A percentile compares a stretch with the other conserved stretches of the same genome.
phyloP scores from a whole-genome alignment of 805 yeast genomes.

The Wickerhamiella dianesei region DNA sequence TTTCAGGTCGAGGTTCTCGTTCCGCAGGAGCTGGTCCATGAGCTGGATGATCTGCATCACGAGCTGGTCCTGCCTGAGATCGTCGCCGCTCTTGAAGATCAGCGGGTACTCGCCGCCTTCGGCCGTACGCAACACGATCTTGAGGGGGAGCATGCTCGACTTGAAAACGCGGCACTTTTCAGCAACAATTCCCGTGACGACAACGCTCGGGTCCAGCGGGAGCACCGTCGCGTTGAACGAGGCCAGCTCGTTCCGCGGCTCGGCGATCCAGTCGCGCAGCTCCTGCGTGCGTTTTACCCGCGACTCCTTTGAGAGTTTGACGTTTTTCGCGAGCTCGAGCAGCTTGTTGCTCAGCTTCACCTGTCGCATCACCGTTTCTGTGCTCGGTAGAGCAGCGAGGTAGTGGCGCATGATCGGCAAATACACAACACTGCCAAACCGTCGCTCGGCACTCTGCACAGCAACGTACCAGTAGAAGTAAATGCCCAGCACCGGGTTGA shows the following conservation, averaged over 20 bases:
- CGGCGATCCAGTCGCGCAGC: slow-evolving; percentile 43
- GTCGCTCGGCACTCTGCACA: slow-evolving; percentile 66
- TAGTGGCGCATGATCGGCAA: slow-evolving; percentile 37
- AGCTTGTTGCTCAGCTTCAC: slow-evolving; percentile 54
- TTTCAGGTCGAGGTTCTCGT: slow-evolving; percentile 79
- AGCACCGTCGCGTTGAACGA: slow-evolving; percentile 45
- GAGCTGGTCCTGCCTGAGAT: slow-evolving; percentile 87
- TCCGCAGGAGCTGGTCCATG: slow-evolving; percentile 77
- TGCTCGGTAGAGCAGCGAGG: slow-evolving; percentile 25
- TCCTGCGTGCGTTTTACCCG: slow-evolving; percentile 64
- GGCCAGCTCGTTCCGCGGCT: slow-evolving; percentile 30
- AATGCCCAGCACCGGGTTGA: slow-evolving; percentile 57
- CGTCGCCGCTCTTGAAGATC: slow-evolving; percentile 94
- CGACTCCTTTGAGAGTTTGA: slow-evolving; percentile 58
- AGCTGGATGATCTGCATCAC: slow-evolving; percentile 85
- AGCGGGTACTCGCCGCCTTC: slow-evolving; percentile 48
- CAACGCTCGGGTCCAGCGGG: slow-evolving; percentile 73
- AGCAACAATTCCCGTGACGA: slow-evolving; percentile 62
- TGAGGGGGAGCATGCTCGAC: slow-evolving; percentile 78
- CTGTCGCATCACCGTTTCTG: slow-evolving; percentile 33
- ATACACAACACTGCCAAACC: slow-evolving; percentile 31
- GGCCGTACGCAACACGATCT: slow-evolving; percentile 56
- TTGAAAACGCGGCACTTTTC: slow-evolving; percentile 79
- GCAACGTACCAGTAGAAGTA: slow-evolving; percentile 84
- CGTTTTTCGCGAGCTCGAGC: slow-evolving; percentile 47